Base-by-base conservation (phyloP, 1,139 yeast genomes). In the Meyerozyma elateridarum region DNA sequence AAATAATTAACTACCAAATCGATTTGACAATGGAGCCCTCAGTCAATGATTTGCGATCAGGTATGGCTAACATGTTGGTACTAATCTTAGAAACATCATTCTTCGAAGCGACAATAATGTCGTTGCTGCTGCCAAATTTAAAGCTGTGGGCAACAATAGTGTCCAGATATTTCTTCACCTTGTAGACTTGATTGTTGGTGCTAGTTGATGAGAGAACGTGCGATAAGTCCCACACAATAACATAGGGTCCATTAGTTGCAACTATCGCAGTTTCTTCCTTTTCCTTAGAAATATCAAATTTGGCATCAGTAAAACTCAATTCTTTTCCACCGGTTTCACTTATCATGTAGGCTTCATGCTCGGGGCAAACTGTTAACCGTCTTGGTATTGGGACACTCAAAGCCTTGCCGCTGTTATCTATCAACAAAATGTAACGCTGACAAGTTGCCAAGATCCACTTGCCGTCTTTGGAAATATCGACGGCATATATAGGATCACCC, bases 361-460 rank as follows among this genome's bases (percentile, higher is more conserved):
- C 88, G 0, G 93, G 91, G 28, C 73, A 63, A 31, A 87, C 61
- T 37, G 76, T 74, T 38, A 88, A 61, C 35, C 85, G 70, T 51
- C 71, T 73, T 6, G 94, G 89, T 25, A 69, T 66, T 14, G 93
- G 94, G 46, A 80, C 79, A 2, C 93, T 95, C 16, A 76, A 59
- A 26, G 56, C 49, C 7, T 87, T 87, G 4, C 64, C 67, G 48
- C 81, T 68, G 47, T 65, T 71, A 52, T 85, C 93, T 40, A 85
- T 66, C 31, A 88, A 66, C 36, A 87, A 61, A 37, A 87, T 58
- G 49, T 83, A 84, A 1, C 76, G 72, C 45, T 69, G 64, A 60
- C 91, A 84, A 0, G 96, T 87, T 1, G 88, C 93, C 39, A 88
- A 61, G 26, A 87, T 48, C 85, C 89, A 87, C 47, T 75, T 67